Percentiles rank a stretch among this genome's conserved stretches.
These are phyloP conservation scores for Exophiala phaeomuriformis DNA, from an alignment of 2,329 filamentous ascomycete species.

Conservation along the genomic window DNA sequence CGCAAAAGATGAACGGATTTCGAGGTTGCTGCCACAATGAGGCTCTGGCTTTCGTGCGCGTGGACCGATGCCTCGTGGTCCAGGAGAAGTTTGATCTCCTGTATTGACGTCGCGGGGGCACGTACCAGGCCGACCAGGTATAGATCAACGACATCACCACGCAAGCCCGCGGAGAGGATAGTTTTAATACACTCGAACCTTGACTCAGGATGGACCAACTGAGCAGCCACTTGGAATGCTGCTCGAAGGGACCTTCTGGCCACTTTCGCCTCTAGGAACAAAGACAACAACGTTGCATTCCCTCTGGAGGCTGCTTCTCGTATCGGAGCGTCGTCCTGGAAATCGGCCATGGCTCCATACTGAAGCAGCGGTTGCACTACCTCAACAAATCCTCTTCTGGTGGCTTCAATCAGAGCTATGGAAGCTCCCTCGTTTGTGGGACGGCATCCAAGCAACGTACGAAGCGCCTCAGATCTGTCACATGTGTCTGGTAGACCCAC, in stretches of 20 bases:
- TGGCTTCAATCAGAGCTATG: neutral
- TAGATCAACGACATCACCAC: constrained; percentile 7
- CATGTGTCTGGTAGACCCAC: neutral
- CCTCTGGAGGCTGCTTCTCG: neutral
- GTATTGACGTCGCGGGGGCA: neutral
- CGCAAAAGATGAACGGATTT: constrained; percentile 12
- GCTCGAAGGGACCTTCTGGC: neutral
- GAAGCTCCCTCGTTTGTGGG: constrained; percentile 3
- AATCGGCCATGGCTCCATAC: neutral
- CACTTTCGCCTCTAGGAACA: neutral
- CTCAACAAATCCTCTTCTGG: neutral
- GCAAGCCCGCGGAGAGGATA: constrained; percentile 18
- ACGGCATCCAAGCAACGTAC: neutral
- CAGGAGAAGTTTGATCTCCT: constrained; percentile 46
- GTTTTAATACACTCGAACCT: constrained; percentile 12
- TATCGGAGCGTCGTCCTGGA: neutral
- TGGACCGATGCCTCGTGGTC: constrained; percentile 50
- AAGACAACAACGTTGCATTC: neutral
- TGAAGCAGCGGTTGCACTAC: neutral
- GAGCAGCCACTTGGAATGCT: neutral
- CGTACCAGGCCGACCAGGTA: constrained; percentile 2
- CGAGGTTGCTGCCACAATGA: constrained; percentile 29
- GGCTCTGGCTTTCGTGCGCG: constrained; percentile 49
- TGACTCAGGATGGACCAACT: constrained; percentile 2
- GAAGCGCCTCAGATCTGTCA: neutral